These are phyloP conservation scores for Penicillium sp. DNA, from an alignment of 2,329 filamentous ascomycete species.

Conservation along the genomic window DNA sequence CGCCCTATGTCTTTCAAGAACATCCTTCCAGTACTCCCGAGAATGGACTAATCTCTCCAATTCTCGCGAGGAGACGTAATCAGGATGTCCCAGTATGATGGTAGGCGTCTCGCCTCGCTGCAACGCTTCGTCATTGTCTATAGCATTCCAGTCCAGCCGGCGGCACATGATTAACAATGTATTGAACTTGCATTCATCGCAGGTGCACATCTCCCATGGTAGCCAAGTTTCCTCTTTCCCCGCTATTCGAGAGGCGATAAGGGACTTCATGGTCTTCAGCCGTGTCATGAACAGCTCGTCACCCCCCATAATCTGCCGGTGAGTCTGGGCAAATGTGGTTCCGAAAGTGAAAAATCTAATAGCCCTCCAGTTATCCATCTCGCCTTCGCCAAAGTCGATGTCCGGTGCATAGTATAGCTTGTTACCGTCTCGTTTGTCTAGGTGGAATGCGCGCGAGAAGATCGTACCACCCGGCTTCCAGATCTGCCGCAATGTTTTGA, in stretches of 20 bases:
- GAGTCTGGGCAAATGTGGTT: conserved; percentile 9
- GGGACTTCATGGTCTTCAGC: conserved; percentile 7
- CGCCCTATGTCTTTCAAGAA: background rate
- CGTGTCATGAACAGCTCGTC: conserved; percentile 10
- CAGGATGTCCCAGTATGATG: conserved; percentile 4
- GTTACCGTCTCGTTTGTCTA: conserved; percentile 2
- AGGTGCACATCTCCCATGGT: conserved; percentile 8
- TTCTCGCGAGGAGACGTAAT: conserved; percentile 3
- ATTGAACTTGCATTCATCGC: conserved; percentile 8
- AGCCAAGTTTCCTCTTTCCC: conserved; percentile 3
- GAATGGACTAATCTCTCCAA: background rate
- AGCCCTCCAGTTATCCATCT: conserved; percentile 11
- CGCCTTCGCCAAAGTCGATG: conserved; percentile 12
- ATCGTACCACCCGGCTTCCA: conserved; percentile 7
- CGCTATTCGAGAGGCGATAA: conserved; percentile 1
- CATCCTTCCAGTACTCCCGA: background rate
- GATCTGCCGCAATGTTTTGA: conserved; percentile 10
- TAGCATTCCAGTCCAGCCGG: conserved; percentile 1
- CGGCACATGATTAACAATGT: background rate
- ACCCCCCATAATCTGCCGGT: conserved; percentile 6
- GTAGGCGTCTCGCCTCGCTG: background rate
- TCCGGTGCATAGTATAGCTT: conserved; percentile 5
- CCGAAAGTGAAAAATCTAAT: conserved; percentile 13
- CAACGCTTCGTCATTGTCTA: background rate
- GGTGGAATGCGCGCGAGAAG: conserved; percentile 13